Percentiles rank a stretch among this genome's conserved stretches.
These are phyloP conservation scores for Bromus sterilis DNA, from an alignment of 176 grass and related monocot genomes.

Conservation along the genomic window DNA sequence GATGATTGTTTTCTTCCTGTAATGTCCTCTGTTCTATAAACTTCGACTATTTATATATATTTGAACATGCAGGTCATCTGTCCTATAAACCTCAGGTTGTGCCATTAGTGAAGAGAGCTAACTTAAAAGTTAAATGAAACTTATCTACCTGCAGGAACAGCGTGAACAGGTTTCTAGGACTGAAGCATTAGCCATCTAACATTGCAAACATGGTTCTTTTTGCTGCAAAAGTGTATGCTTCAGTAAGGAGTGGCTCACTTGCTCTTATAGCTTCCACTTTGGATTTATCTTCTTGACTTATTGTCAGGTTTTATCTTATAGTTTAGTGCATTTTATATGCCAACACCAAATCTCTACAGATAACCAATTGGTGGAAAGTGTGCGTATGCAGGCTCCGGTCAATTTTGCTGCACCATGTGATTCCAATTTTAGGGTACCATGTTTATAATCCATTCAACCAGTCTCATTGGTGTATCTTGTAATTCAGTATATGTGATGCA, in stretches of 20 bases:
- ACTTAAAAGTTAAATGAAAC: background rate
- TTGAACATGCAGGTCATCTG: no score
- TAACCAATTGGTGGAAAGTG: conserved; percentile 94
- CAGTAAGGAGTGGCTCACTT: conserved; percentile 68
- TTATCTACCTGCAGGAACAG: conserved; percentile 58
- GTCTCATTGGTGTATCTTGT: background rate
- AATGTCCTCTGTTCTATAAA: conserved; percentile 44
- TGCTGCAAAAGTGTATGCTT: conserved; percentile 81
- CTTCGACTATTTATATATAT: no score
- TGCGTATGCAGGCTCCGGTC: conserved; percentile 86
- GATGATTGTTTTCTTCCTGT: conserved; percentile 88
- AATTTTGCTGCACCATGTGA: conserved; percentile 20
- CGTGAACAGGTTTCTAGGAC: conserved; percentile 63
- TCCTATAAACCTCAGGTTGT: background rate
- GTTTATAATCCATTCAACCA: background rate
- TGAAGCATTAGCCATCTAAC: conserved; percentile 78
- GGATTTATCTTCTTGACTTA: conserved; percentile 86
- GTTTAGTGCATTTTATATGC: conserved; percentile 94
- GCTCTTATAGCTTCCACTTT: conserved; percentile 85
- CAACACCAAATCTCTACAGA: conserved; percentile 85
- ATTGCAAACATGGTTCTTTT: conserved; percentile 92
- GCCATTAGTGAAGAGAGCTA: background rate
- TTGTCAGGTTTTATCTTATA: conserved; percentile 83
- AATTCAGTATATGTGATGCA: background rate
- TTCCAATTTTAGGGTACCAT: background rate